Evolutionary conservation across 2,329 filamentous ascomycete species (phyloP).

Genomic region (Monosporascus cannonballus): DNA sequence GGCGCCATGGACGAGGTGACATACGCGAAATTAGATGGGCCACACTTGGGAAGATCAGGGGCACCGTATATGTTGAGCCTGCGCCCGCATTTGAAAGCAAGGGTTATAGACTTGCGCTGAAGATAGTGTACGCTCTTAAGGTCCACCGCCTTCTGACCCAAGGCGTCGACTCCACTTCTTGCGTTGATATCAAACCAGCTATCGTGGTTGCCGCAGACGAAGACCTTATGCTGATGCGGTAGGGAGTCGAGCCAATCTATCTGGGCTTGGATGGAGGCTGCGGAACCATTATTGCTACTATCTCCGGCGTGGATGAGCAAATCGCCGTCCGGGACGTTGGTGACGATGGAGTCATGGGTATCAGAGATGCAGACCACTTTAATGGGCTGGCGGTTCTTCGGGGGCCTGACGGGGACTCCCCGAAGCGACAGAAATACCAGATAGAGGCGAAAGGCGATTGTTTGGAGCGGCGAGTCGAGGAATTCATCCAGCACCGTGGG

Average conservation of each 20-base stretch:
- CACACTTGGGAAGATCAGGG: slow-evolving; percentile 71
- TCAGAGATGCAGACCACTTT: slow-evolving; percentile 85
- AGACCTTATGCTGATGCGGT: slow-evolving; percentile 73
- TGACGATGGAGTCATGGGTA: slow-evolving; percentile 63
- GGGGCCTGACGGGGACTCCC: slow-evolving; percentile 55
- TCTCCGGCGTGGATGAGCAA: slow-evolving; percentile 88
- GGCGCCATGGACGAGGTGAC: slow-evolving; percentile 5
- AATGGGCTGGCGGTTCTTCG: slow-evolving; percentile 50
- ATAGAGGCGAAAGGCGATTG: slow-evolving; percentile 58
- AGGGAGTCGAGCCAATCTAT: slow-evolving; percentile 74
- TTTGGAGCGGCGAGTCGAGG: slow-evolving; percentile 62
- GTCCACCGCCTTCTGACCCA: slow-evolving; percentile 48
- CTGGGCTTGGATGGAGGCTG: slow-evolving; percentile 70
- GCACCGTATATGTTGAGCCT: slow-evolving; percentile 71
- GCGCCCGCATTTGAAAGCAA: slow-evolving; percentile 56
- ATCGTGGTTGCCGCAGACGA: slow-evolving; percentile 86
- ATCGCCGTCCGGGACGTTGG: slow-evolving; percentile 67
- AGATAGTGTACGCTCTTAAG: slow-evolving; percentile 70
- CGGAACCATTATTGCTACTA: slow-evolving; percentile 66
- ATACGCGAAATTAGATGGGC: slow-evolving; percentile 61
- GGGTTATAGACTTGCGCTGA: slow-evolving; percentile 58
- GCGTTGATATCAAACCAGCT: slow-evolving; percentile 70
- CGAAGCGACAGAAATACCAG: slow-evolving; percentile 60
- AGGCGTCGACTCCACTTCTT: slow-evolving; percentile 49
- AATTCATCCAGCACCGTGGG: slow-evolving; percentile 55